These are phyloP conservation scores for Westerdykella sp. DNA, from an alignment of 2,329 filamentous ascomycete species.

Conservation along the genomic window DNA sequence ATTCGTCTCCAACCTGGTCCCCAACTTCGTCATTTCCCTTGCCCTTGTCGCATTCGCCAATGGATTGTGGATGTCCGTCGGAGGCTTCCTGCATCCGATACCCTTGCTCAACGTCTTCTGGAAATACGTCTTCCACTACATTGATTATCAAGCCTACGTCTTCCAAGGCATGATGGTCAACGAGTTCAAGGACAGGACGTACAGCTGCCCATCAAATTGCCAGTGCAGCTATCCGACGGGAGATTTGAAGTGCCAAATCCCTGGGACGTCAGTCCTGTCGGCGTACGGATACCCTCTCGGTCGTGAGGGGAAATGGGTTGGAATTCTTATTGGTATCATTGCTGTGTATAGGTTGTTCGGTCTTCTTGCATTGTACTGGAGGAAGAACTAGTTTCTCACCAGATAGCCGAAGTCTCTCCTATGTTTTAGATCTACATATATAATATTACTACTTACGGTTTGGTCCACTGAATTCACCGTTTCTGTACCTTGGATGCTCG, in stretches of 20 bases:
- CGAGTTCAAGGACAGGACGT: conserved; percentile 64
- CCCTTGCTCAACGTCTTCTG: conserved; percentile 73
- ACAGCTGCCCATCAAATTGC: conserved; percentile 53
- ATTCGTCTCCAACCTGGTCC: conserved; percentile 64
- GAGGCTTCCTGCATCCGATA: conserved; percentile 72
- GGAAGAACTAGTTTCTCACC: conserved; percentile 11
- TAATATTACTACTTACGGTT: too few relatives aligned
- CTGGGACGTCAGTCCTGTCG: conserved; percentile 62
- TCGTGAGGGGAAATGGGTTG: conserved; percentile 61
- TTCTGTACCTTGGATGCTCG: too few relatives aligned
- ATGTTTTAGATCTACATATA: too few relatives aligned
- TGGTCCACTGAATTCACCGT: too few relatives aligned
- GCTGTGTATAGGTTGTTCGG: conserved; percentile 64
- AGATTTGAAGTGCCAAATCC: conserved; percentile 60
- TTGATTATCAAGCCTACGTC: conserved; percentile 80
- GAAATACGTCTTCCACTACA: conserved; percentile 82
- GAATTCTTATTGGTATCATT: conserved; percentile 72
- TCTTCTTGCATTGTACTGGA: conserved; percentile 53
- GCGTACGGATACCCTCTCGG: conserved; percentile 64
- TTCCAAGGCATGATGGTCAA: conserved; percentile 94
- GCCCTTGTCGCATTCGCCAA: conserved; percentile 80
- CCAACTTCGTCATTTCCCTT: conserved; percentile 72
- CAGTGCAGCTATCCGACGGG: conserved; percentile 66
- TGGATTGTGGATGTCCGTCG: conserved; percentile 82
- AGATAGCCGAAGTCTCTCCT: too few relatives aligned